These are phyloP conservation scores for Cunninghamia lanceolata DNA, from an alignment of 75 land plant genomes.

Conservation along the genomic window DNA sequence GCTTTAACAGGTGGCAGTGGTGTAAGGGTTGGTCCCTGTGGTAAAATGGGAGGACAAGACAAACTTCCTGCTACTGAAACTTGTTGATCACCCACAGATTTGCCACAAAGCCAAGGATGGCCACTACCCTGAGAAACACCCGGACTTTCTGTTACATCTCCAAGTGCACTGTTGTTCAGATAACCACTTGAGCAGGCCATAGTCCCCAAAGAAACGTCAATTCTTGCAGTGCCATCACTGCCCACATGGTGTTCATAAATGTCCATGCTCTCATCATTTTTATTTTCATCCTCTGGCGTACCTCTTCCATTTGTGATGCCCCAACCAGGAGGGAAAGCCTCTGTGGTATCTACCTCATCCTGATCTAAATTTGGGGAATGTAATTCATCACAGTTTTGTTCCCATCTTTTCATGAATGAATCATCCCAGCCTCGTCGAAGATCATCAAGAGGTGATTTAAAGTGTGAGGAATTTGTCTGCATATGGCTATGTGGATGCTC, in stretches of 20 bases:
- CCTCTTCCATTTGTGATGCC: slow-evolving; percentile 6
- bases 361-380: slow-evolving; percentile 14
- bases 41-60: slow-evolving; percentile 24
- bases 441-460: slow-evolving; percentile 21
- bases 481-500: slow-evolving; percentile 21
- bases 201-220: not conserved
- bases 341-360: slow-evolving; percentile 13
- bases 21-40: slow-evolving; percentile 37
- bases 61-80: slow-evolving; percentile 20
- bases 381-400: not conserved
- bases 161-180: not conserved
- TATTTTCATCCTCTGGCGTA: slow-evolving; percentile 7
- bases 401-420: slow-evolving; percentile 3
- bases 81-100: slow-evolving; percentile 42
- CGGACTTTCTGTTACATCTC: slow-evolving; percentile 21
- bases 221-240: not conserved
- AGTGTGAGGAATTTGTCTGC: slow-evolving; percentile 10
- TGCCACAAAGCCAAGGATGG: slow-evolving; percentile 39
- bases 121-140: slow-evolving; percentile 30
- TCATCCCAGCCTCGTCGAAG: slow-evolving; percentile 28
- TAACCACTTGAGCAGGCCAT: slow-evolving; percentile 8
- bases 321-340: slow-evolving; percentile 25
- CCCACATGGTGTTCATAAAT: slow-evolving; percentile 16
- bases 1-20: slow-evolving; percentile 36
- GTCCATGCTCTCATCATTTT: slow-evolving; percentile 18